Evolutionary conservation across 352 stramenopile species (phyloP).

Genomic region (Saprolegnia diclina): DNA sequence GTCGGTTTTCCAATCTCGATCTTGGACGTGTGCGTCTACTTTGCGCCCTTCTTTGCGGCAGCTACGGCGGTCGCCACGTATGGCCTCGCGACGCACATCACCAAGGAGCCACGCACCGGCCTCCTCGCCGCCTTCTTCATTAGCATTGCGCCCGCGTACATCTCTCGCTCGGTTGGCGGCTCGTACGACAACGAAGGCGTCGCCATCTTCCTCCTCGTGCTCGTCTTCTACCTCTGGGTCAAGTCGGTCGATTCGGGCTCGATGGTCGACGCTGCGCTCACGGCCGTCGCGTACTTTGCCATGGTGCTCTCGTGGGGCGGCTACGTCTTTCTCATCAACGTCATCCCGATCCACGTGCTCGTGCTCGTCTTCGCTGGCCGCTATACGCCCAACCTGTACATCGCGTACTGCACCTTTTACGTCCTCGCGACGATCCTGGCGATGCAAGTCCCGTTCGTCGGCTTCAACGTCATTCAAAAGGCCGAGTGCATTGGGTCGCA

Average conservation of each 20-base stretch:
- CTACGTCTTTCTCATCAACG: conserved; percentile 99
- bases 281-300: conserved; percentile 93
- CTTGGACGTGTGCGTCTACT: conserved; percentile 86
- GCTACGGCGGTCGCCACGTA: conserved; percentile 82
- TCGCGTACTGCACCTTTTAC: conserved; percentile 98
- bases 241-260: conserved; percentile 65
- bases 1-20: conserved; percentile 63
- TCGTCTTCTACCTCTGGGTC: conserved; percentile 97
- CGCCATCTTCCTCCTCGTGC: conserved; percentile 95
- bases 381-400: conserved; percentile 91
- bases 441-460: conserved; percentile 98
- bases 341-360: conserved; percentile 94
- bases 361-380: conserved; percentile 85
- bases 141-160: conserved; percentile 94
- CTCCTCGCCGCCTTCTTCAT: conserved; percentile 90
- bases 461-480: conserved; percentile 91
- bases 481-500: conserved; percentile 66
- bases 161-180: conserved; percentile 95
- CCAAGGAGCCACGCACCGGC: conserved; percentile 50
- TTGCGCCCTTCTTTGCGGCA: conserved; percentile 84
- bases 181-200: conserved; percentile 99
- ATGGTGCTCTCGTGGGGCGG: conserved; percentile 96
- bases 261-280: conserved; percentile 57
- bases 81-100: conserved; percentile 82
- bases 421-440: conserved; percentile 91